Base-by-base conservation (phyloP, 2,329 filamentous ascomycete genomes). In the Epichloe glyceriae region DNA sequence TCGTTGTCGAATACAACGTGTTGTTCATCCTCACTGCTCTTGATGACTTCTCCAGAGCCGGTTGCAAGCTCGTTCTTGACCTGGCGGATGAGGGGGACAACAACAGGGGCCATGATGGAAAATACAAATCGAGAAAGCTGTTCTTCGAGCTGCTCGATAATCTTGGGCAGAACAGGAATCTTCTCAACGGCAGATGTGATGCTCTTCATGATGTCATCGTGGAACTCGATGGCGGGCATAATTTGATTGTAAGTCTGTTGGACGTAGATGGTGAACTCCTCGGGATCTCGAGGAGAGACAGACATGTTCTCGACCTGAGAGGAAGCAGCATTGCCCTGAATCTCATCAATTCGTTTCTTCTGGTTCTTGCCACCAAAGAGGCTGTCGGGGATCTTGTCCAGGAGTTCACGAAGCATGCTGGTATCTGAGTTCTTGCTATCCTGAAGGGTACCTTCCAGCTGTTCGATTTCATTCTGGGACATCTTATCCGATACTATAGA, bases 121-220 rank as follows among this genome's bases (percentile, higher is more conserved):
- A 95, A 95, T 53, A 95, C 87, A 65, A 94, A 95, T 60, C 91
- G 70, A 50, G 86, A 93, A 56, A 95, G 76, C 68, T 95, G 86
- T 54, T 95, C 87, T 67, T 91, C 84, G 15, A 95, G 70, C 64
- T 95, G 82, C 69, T 95, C 88, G 51, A 95, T 78, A 41, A 95
- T 74, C 58, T 94, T 85, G 49, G 88, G 87, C 17, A 96, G 72
- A 39, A 95, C 75, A 0, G 90, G 90, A 40, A 96, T 89, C 57
- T 86, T 83, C 67, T 94, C 86, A 53, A 95, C 83, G 12, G 87
- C 82, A 59, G 84, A 73, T 45, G 80, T 79, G 60, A 96, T 90
- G 48, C 70, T 71, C 70, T 91, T 83, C 76, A 96, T 82, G 53
- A 95, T 73, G 47, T 91, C 82, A 64, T 96, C 90, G 61, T 96